A percentile compares a stretch with the other conserved stretches of the same genome.
Evolutionary conservation across 192 early-diverging fungal species (phyloP).

Genomic region (Tieghemiomyces parasiticus): DNA sequence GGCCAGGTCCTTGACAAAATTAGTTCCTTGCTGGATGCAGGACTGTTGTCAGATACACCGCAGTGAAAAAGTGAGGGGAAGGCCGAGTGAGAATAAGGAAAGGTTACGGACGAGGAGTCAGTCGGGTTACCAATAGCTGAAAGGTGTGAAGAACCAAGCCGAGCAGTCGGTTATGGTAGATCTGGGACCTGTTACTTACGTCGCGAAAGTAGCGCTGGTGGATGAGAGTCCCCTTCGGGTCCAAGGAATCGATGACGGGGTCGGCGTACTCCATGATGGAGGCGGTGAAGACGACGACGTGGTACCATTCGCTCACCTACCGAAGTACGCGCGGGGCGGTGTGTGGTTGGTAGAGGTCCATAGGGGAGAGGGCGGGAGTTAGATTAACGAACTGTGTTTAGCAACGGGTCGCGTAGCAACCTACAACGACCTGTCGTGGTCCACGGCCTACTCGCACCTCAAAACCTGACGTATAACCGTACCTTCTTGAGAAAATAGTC

Average conservation of each 20-base stretch:
- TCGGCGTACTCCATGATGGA: constrained; percentile 89
- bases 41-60: too few relatives aligned
- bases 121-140: neutral
- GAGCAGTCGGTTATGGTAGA: neutral
- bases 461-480: too few relatives aligned
- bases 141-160: constrained; percentile 5
- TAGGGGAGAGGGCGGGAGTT: too few relatives aligned
- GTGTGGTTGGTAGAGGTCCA: neutral
- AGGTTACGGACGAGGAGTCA: neutral
- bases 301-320: constrained; percentile 77
- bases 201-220: constrained; percentile 66
- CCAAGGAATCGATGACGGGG: constrained; percentile 83
- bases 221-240: constrained; percentile 50
- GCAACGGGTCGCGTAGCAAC: too few relatives aligned
- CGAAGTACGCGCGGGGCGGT: too few relatives aligned
- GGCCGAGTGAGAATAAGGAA: neutral
- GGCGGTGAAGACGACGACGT: constrained; percentile 81
- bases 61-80: neutral
- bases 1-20: constrained; percentile 62
- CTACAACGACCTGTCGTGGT: too few relatives aligned
- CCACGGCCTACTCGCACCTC: too few relatives aligned
- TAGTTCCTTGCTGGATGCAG: constrained; percentile 47
- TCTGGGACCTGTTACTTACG: constrained; percentile 20
- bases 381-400: too few relatives aligned
- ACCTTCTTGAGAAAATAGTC: constrained; percentile 77